Conservation (phyloP, 2,329 filamentous ascomycete species). For the Phyllosticta citriasiana region DNA sequence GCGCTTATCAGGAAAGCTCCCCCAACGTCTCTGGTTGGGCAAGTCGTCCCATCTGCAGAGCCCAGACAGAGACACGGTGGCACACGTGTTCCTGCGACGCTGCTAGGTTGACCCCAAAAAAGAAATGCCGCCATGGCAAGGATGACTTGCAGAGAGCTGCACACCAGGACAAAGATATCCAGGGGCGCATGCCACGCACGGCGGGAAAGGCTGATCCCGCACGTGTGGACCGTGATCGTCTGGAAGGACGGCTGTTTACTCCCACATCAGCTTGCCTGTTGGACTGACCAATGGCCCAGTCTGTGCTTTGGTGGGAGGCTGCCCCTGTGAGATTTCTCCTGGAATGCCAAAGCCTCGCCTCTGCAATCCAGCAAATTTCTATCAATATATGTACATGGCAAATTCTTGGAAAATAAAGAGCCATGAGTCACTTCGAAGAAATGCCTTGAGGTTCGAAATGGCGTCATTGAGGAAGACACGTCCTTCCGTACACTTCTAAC, state of each 20-base stretch:
- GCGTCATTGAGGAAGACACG: background rate
- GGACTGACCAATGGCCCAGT: background rate
- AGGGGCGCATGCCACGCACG: background rate
- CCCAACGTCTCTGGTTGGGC: background rate
- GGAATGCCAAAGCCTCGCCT: too few relatives aligned
- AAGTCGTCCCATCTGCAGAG: background rate
- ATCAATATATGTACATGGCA: too few relatives aligned
- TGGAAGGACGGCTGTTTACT: background rate
- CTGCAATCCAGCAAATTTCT: too few relatives aligned
- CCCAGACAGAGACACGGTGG: background rate
- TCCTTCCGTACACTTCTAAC: background rate
- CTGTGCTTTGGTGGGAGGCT: background rate
- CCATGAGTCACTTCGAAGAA: too few relatives aligned
- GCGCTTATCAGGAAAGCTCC: conserved; percentile 2
- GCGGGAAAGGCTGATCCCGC: background rate
- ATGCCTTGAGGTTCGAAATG: too few relatives aligned
- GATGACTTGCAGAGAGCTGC: background rate
- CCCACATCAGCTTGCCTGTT: background rate
- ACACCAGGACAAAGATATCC: background rate
- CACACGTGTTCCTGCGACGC: background rate
- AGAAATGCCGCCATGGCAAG: background rate
- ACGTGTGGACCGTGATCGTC: background rate
- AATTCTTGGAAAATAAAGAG: too few relatives aligned
- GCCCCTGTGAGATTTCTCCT: background rate
- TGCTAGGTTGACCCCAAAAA: background rate